Evolutionary conservation across 2,329 filamentous ascomycete genomes (phyloP).

Genomic region (Cordyceps javanica): DNA sequence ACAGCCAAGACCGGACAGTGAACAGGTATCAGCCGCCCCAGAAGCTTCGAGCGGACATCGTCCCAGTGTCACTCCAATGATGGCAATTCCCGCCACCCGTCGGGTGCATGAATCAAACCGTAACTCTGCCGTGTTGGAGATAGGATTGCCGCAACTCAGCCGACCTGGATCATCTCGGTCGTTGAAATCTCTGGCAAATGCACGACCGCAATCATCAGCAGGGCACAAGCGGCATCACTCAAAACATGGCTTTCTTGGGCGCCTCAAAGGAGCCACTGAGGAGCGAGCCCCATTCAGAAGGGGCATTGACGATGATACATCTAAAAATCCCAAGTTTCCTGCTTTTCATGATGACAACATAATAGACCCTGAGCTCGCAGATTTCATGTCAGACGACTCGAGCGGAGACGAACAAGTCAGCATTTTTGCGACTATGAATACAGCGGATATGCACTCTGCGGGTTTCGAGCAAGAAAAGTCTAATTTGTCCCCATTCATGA

Average conservation of each 20-base stretch:
- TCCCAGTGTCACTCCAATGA: constrained; percentile 60
- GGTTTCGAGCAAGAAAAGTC: constrained; percentile 69
- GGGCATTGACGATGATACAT: constrained; percentile 57
- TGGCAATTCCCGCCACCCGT: constrained; percentile 62
- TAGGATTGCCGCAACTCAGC: constrained; percentile 74
- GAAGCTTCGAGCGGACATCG: constrained; percentile 41
- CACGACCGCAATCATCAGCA: constrained; percentile 65
- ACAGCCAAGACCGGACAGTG: constrained; percentile 31
- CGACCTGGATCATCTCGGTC: constrained; percentile 94
- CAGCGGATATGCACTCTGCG: constrained; percentile 54
- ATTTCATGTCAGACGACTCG: constrained; percentile 93
- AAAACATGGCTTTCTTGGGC: constrained; percentile 74
- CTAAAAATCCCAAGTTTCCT: constrained; percentile 62
- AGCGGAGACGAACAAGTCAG: constrained; percentile 90
- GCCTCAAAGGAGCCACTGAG: constrained; percentile 65
- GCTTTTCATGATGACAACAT: constrained; percentile 99
- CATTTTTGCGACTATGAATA: constrained; percentile 71
- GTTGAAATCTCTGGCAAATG: constrained; percentile 63
- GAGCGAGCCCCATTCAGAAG: constrained; percentile 86
- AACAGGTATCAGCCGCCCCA: constrained; percentile 28
- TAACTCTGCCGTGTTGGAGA: constrained; percentile 84
- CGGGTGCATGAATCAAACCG: constrained; percentile 70
- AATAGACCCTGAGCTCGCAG: constrained; percentile 91
- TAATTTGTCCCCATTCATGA: constrained; percentile 66
- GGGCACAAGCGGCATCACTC: constrained; percentile 82